A percentile compares a stretch with the other conserved stretches of the same genome.
Conservation (phyloP, 2,329 filamentous ascomycete genomes). For the Cladorrhinum sp. region DNA sequence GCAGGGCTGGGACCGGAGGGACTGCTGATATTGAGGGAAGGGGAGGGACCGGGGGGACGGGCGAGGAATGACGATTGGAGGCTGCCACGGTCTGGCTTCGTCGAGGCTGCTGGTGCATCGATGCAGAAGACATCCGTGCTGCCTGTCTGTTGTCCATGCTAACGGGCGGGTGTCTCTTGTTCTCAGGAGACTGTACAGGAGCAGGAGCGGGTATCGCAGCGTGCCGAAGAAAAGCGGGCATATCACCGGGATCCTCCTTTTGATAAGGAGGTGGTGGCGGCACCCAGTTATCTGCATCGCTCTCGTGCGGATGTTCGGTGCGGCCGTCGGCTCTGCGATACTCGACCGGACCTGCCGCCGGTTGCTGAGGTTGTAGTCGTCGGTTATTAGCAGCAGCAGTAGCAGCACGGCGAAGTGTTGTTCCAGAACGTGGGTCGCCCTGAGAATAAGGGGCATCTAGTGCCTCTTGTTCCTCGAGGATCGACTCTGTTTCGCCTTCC, state of each 20-base stretch:
- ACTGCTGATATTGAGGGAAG: conserved; percentile 24
- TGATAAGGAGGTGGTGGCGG: conserved; percentile 80
- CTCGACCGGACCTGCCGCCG: conserved; percentile 52
- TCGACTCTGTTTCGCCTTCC: conserved; percentile 44
- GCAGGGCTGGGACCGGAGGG: conserved; percentile 29
- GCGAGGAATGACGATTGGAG: conserved; percentile 18
- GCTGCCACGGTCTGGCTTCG: conserved; percentile 19
- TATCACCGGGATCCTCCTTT: conserved; percentile 57
- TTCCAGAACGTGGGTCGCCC: conserved; percentile 65
- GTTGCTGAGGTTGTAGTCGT: conserved; percentile 58
- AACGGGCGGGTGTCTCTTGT: conserved; percentile 4
- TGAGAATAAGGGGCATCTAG: conserved; percentile 72
- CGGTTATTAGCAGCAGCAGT: conserved; percentile 74
- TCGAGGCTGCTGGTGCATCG: conserved; percentile 20
- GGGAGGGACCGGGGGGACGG: conserved; percentile 23
- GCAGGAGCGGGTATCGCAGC: conserved; percentile 24
- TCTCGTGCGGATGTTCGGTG: conserved; percentile 75
- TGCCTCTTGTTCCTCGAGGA: conserved; percentile 57
- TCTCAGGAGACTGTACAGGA: conserved; percentile 5
- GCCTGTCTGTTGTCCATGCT: conserved; percentile 9
- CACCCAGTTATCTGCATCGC: conserved; percentile 85
- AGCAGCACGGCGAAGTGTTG: conserved; percentile 68
- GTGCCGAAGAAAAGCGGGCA: conserved; percentile 55
- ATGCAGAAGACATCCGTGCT: conserved; percentile 17
- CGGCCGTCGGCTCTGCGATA: conserved; percentile 68